A percentile compares a stretch with the other conserved stretches of the same genome.
These are phyloP conservation scores for Warburgia ugandensis DNA, from an alignment of 164 flowering plant species.

Conservation along the genomic window DNA sequence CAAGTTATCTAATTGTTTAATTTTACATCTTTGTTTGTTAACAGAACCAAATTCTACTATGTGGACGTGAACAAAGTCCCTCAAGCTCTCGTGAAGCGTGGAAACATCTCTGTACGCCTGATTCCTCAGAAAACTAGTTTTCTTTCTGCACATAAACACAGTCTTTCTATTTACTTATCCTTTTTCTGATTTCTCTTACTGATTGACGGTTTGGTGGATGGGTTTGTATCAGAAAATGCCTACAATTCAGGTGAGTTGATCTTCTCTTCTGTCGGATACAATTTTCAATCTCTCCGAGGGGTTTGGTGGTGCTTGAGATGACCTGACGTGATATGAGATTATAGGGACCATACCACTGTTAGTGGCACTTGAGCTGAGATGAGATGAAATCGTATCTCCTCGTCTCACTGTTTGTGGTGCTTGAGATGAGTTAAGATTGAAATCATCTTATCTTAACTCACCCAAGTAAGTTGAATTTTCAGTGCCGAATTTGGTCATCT, in stretches of 20 bases:
- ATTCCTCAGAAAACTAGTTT: not conserved
- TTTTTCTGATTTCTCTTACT: not conserved
- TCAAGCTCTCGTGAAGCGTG: conserved; percentile 83
- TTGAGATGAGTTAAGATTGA: too few relatives aligned
- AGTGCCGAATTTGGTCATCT: too few relatives aligned
- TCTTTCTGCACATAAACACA: not conserved
- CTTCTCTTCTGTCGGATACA: too few relatives aligned
- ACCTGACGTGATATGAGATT: too few relatives aligned
- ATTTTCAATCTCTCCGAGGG: too few relatives aligned
- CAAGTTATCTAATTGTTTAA: not conserved
- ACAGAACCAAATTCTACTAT: conserved; percentile 58
- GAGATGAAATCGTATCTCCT: too few relatives aligned
- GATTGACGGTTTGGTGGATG: not conserved
- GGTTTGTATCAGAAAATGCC: conserved; percentile 77
- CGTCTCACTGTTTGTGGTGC: too few relatives aligned
- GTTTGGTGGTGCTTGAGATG: too few relatives aligned
- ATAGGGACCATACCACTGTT: too few relatives aligned
- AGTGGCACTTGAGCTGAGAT: too few relatives aligned
- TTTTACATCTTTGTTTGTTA: not conserved
- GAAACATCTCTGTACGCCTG: conserved; percentile 67
- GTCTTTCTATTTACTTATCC: not conserved
- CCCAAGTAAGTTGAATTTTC: not conserved
- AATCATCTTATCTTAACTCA: too few relatives aligned
- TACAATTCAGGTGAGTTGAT: conserved; percentile 67
- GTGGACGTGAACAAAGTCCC: conserved; percentile 95